A percentile compares a stretch with the other conserved stretches of the same genome.
Evolutionary conservation across 306 rosid genomes (phyloP).

Genomic region (Fragaria ananassa): DNA sequence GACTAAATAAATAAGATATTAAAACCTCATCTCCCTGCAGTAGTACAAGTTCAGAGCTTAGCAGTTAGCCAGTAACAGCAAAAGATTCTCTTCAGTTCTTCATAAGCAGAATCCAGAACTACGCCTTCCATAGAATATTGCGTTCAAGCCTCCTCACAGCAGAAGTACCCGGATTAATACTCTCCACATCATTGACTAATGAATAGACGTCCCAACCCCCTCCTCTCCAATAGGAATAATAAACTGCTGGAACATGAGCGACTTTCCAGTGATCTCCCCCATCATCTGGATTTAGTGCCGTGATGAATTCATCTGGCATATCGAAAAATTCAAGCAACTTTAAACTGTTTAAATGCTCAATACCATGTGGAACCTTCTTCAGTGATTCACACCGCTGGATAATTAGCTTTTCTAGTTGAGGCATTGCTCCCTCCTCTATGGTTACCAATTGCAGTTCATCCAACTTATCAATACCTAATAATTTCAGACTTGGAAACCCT

Average conservation of each 20-base stretch:
- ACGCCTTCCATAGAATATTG: slow-evolving; percentile 25
- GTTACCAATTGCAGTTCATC: slow-evolving; percentile 15
- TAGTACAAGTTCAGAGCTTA: not conserved
- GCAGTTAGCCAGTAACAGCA: not conserved
- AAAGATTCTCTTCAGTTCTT: not conserved
- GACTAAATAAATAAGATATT: not conserved
- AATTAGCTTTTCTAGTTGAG: slow-evolving; percentile 21
- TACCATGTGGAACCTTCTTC: slow-evolving; percentile 23
- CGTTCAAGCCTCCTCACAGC: not conserved
- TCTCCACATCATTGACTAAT: slow-evolving; percentile 18
- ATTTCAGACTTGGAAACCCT: slow-evolving; percentile 26
- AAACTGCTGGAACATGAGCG: slow-evolving; percentile 23
- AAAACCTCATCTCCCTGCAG: not conserved
- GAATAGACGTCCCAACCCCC: slow-evolving; percentile 27
- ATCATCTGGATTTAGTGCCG: slow-evolving; percentile 15
- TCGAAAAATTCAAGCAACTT: slow-evolving; percentile 17
- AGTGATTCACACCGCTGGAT: slow-evolving; percentile 20
- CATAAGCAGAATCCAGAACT: not conserved
- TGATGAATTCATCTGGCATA: slow-evolving; percentile 27
- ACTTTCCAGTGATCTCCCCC: slow-evolving; percentile 22
- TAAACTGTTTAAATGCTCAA: slow-evolving; percentile 4
- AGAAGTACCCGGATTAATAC: not conserved
- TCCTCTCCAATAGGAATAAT: slow-evolving; percentile 18
- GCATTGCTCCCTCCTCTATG: slow-evolving; percentile 24
- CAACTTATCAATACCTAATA: slow-evolving; percentile 24